Conservation (phyloP, 352 stramenopile species). For the Phytophthora rubi region DNA sequence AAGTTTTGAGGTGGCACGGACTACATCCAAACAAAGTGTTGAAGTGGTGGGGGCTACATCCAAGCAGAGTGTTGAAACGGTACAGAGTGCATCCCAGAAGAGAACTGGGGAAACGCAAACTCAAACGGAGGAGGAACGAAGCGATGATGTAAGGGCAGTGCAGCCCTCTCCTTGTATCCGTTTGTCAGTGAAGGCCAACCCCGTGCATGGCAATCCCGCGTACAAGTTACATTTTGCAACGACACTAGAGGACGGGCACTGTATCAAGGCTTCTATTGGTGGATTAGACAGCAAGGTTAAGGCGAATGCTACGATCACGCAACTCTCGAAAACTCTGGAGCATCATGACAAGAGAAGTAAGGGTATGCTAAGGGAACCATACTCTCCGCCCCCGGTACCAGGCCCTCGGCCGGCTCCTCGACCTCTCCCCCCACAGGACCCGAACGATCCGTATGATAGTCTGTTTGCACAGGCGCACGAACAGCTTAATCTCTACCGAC, state of each 20-base stretch:
- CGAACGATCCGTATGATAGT: constrained; percentile 24
- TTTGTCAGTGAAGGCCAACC: constrained; percentile 39
- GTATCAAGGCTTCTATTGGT: constrained; percentile 31
- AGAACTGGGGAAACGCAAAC: constrained; percentile 2
- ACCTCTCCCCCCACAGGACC: constrained; percentile 15
- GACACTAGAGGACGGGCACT: constrained; percentile 31
- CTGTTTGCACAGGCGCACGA: constrained; percentile 26
- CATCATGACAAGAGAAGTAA: constrained; percentile 28
- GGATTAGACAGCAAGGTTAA: constrained; percentile 37
- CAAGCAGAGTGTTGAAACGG: neutral
- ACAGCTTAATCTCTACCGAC: constrained; percentile 27
- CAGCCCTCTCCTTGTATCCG: constrained; percentile 23
- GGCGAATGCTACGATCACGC: constrained; percentile 35
- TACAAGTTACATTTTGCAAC: constrained; percentile 38
- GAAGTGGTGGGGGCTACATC: neutral
- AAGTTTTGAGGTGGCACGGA: neutral
- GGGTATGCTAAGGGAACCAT: constrained; percentile 5
- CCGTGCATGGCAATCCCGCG: constrained; percentile 32
- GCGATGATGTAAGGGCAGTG: constrained; percentile 7
- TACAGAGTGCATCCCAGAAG: neutral
- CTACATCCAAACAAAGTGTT: neutral
- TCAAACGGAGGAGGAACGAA: neutral
- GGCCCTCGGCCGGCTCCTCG: constrained; percentile 18
- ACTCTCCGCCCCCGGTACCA: constrained; percentile 7
- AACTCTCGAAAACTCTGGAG: constrained; percentile 28